Base-by-base conservation (phyloP, 139 green algal genomes). In the Coelastrella sp. region DNA sequence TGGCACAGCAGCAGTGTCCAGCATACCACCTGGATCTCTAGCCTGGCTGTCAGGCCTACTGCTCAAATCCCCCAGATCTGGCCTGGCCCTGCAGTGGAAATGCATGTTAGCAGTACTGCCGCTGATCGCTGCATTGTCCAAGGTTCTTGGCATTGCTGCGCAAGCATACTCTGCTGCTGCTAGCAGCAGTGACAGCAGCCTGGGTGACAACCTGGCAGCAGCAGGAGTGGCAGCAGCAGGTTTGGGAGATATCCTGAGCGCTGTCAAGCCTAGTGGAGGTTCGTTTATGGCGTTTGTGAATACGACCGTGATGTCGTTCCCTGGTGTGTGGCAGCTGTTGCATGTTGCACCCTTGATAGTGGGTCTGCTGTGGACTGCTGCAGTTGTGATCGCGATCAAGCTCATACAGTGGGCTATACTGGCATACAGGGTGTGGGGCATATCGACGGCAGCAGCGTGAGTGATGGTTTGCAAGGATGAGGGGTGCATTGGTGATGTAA, bases 91-190 rank as follows among this genome's bases (percentile, higher is more conserved):
- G 61, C 81, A 87, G 64, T 87, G 81, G 81, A 60, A 20, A 6
- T 87, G 81, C 61, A 68, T 87, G 11, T 57, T 74, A 14, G 23
- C 22, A 54, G 81, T 87, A 13, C 81, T 87, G 81, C 81, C 81
- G 5, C 64, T 76, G 6, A 56, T 77, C 47, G 64, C 81, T 77
- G 81, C 81, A 77, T n/a, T 87, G 23, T 66, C 57, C 11, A 87
- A 61, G 76, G 47, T 83, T 0, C 10, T 83, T 47, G 22, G 17
- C 11, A 65, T 58, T 19, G 64, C 59, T 17, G 81, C 23, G 8
- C 47, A 61, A 68, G 47, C 76, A 83, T 10, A 4, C 8, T 13
- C 76, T 23, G 76, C 47, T 23, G 47, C 47, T 3, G 76, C 81
- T 61, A 61, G 60, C 59, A 23, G 60, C 20, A 59, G 59, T 23